phyloP scores from a whole-genome alignment of 2,329 filamentous ascomycete genomes.

The Paecilomyces sp. region DNA sequence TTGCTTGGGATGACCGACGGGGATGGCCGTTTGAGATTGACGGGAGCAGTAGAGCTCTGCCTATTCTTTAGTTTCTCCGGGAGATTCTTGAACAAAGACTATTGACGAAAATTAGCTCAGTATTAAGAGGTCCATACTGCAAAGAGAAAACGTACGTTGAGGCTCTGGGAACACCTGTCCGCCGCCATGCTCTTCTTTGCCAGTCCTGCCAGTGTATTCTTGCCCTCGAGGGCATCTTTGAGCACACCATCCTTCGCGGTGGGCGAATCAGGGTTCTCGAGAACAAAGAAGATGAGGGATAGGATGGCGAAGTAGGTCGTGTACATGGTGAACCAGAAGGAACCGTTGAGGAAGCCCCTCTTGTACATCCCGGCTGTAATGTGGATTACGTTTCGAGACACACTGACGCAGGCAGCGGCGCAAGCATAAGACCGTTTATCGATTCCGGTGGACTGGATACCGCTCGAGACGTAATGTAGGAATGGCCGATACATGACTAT shows the following conservation, averaged over 20 bases:
- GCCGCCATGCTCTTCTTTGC: slow-evolving; percentile 82
- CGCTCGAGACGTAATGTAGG: slow-evolving; percentile 54
- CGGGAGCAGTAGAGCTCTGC: slow-evolving; percentile 36
- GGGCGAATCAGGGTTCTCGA: slow-evolving; percentile 56
- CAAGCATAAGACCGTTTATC: slow-evolving; percentile 60
- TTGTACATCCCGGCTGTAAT: slow-evolving; percentile 60
- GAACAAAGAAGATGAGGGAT: slow-evolving; percentile 56
- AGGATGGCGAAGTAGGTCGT: slow-evolving; percentile 62
- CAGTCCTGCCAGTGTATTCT: slow-evolving; percentile 71
- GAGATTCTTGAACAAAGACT: slow-evolving; percentile 78
- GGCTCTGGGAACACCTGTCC: slow-evolving; percentile 70
- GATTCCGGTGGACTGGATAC: slow-evolving; percentile 42
- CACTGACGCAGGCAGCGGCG: slow-evolving; percentile 58
- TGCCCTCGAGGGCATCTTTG: slow-evolving; percentile 76
- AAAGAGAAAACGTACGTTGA: slow-evolving; percentile 54
- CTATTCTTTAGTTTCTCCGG: slow-evolving; percentile 62
- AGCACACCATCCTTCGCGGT: slow-evolving; percentile 65
- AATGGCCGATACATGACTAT: slow-evolving; percentile 60
- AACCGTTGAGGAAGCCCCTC: slow-evolving; percentile 52
- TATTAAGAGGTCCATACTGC: neutral
- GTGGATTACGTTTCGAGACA: slow-evolving; percentile 60
- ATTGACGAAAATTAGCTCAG: neutral
- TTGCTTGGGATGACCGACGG: slow-evolving; percentile 17
- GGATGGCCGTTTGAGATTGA: slow-evolving; percentile 42
- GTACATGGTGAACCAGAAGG: slow-evolving; percentile 64